Base-by-base conservation (phyloP, 208 protist genomes). In the Trypanosoma brucei region DNA sequence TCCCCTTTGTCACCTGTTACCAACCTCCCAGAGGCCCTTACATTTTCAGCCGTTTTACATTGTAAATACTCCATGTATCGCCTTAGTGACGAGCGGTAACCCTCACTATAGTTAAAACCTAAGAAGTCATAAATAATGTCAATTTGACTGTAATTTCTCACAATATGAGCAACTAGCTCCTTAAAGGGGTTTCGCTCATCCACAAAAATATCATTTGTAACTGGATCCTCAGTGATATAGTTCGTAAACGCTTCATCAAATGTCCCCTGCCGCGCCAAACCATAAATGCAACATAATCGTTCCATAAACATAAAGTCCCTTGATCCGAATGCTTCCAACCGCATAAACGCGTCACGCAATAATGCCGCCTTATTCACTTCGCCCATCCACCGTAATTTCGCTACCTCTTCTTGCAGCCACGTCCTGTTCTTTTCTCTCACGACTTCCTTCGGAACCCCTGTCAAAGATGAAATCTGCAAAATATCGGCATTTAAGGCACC, bases 91-190 rank as follows among this genome's bases (percentile, higher is more conserved):
- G 35, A 54, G 34, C 88, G 75, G 66, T 94, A 94, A 30, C 87
- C 87, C 8, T 62, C 42, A 14, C 64, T 35, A n/a, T 72, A 34
- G 50, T 89, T 88, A 65, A 94, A 86, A 6, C 88, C 88, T 38
- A 92, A 70, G 77, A 94, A 94, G 57, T 88, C 83, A 65, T 89
- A 85, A 59, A 92, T 79, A 31, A 91, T 59, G 55, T 88, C 79
- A 53, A 94, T 83, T 40, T 90, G 67, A 2, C 78, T 78, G 68
- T 84, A 88, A 51, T 50, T 74, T 11, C 68, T 76, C n/a, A 89
- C 37, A 56, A 92, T 81, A 65, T 77, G 72, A 8, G 70, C 61
- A 14, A 84, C 59, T 30, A 94, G 68, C 38, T 84, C 71, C 22
- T 11, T 44, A 75, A 94, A 94, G 0, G 77, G 69, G 59, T 92